Evolutionary conservation across 2,329 filamentous ascomycete species (phyloP).

Genomic region (Aspergillus japonicus): DNA sequence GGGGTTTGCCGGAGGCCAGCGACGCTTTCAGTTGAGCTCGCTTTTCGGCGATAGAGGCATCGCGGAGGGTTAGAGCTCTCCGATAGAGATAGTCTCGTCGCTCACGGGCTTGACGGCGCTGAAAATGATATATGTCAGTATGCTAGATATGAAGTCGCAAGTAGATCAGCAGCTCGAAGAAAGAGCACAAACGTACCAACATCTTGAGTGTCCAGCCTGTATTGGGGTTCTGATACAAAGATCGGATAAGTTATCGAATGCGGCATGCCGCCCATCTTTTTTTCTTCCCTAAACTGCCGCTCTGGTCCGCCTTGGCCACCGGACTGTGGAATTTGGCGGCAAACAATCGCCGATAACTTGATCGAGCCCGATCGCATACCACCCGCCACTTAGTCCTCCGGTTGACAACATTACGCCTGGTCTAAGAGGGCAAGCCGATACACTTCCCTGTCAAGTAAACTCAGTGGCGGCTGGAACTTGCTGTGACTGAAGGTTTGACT

Average conservation of each 20-base stretch:
- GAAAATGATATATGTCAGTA: not conserved
- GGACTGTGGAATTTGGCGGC: constrained; percentile 34
- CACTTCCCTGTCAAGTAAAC: constrained; percentile 21
- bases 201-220: constrained; percentile 23
- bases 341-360: constrained; percentile 22
- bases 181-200: constrained; percentile 27
- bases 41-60: constrained; percentile 92
- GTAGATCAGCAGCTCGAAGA: not conserved
- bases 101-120: constrained; percentile 73
- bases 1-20: constrained; percentile 81
- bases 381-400: constrained; percentile 11
- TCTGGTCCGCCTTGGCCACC: constrained; percentile 24
- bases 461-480: constrained; percentile 24
- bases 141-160: not conserved
- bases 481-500: constrained; percentile 10
- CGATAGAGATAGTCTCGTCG: constrained; percentile 88
- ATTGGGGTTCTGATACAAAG: constrained; percentile 6
- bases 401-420: constrained; percentile 15
- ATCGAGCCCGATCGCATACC: constrained; percentile 22
- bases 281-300: constrained; percentile 34
- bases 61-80: constrained; percentile 78
- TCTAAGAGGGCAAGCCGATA: constrained; percentile 17
- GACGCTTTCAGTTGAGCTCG: constrained; percentile 82
- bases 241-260: constrained; percentile 9
- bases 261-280: constrained; percentile 37